Evolutionary conservation across 2,329 filamentous ascomycete genomes (phyloP).

Genomic region (Biscogniauxia sp.): DNA sequence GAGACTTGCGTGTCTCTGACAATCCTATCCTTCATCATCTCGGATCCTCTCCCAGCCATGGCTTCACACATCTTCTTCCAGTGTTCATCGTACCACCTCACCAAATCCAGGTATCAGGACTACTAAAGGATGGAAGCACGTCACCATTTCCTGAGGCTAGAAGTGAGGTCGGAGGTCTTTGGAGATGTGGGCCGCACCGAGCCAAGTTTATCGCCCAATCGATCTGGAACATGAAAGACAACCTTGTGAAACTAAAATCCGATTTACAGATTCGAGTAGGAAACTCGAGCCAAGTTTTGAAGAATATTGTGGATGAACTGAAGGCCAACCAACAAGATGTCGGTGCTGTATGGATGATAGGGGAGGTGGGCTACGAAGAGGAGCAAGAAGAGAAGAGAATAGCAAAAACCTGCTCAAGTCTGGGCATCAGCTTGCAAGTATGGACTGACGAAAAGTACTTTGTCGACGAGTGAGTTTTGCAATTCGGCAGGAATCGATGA

Average conservation of each 20-base stretch:
- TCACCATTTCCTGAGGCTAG: constrained; percentile 69
- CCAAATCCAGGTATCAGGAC: constrained; percentile 73
- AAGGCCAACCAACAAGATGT: constrained; percentile 45
- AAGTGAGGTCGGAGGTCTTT: constrained; percentile 64
- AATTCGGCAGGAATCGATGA: background rate
- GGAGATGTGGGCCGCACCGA: constrained; percentile 71
- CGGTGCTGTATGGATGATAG: constrained; percentile 70
- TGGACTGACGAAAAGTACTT: constrained; percentile 78
- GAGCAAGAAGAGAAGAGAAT: constrained; percentile 60
- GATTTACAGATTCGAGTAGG: constrained; percentile 65
- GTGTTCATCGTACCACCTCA: constrained; percentile 67
- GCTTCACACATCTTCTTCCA: constrained; percentile 68
- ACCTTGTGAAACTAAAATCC: constrained; percentile 57
- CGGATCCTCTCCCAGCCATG: constrained; percentile 46
- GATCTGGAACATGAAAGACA: constrained; percentile 68
- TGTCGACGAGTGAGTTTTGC: constrained; percentile 68
- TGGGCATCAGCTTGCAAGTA: constrained; percentile 58
- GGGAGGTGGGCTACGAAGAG: constrained; percentile 69
- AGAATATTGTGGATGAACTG: constrained; percentile 53
- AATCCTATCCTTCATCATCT: constrained; percentile 69
- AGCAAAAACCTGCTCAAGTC: constrained; percentile 48
- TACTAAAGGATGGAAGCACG: constrained; percentile 52
- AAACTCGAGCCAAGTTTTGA: constrained; percentile 55
- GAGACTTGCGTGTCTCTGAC: constrained; percentile 70
- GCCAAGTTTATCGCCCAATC: constrained; percentile 70